Base-by-base conservation (phyloP, 345 rosid genomes). In the Cardamine occulta region DNA sequence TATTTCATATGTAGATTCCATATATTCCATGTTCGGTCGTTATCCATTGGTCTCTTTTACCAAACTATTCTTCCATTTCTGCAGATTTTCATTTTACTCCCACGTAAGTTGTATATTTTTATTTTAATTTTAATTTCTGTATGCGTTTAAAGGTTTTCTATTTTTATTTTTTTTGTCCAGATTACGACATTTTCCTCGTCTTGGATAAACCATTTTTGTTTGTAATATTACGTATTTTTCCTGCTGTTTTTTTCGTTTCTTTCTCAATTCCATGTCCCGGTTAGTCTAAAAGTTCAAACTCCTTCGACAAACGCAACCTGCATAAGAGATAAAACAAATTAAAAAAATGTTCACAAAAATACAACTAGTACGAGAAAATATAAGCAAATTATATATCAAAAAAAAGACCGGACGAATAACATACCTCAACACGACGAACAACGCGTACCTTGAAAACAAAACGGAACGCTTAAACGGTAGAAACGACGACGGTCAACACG, bases 381-480 rank as follows among this genome's bases (percentile, higher is more conserved):
- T 7, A 8, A 3, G 13, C 0, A 7, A 55, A 51, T n/a, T 37
- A 54, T 9, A 34, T 0, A 9, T 5, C 0, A 24, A 10, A 14
- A 34, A 23, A 26, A 1, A 32, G 1, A 0, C n/a, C 52, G 4
- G 12, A 10, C 12, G 13, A 19, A 51, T 51, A 45, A 21, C 72
- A 15, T 71, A 77, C 80, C 73, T 71, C 15, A 48, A 48, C 39
- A 57, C 72, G 70, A 71, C 73, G 71, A 53, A 55, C 66, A 49
- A 57, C 72, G 55, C 62, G 4, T 47, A 72, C 77, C 77, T 65
- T 31, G 81, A 58, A 65, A 57, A 40, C 1, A 39, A 39, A 72
- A 78, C 68, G 63, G 9, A 19, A 64, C 56, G 35, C 8, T 23
- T n/a, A 19, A 49, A 57, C 65, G 49, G 63, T 5, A 0, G 31